These are phyloP conservation scores for Flueggea neowawraea DNA, from an alignment of 441 rosid genomes.

Conservation along the genomic window DNA sequence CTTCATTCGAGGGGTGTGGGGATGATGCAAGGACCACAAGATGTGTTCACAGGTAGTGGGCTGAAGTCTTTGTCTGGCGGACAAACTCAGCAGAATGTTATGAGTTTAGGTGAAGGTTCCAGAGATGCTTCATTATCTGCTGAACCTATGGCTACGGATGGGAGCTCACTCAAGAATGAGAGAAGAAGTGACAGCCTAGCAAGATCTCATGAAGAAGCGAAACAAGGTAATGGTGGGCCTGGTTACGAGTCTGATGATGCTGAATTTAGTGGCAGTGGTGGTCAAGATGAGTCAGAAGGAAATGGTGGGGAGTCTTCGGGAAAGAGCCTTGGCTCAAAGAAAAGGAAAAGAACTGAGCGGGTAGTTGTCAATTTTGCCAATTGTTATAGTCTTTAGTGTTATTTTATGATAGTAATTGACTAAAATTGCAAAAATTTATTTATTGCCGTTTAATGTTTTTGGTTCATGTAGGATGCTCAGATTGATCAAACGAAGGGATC, in stretches of 20 bases:
- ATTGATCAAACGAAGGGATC: constrained; percentile 41
- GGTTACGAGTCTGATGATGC: constrained; percentile 82
- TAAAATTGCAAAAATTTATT: not conserved
- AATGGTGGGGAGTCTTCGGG: constrained; percentile 50
- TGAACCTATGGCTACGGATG: constrained; percentile 38
- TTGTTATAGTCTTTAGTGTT: constrained; percentile 4
- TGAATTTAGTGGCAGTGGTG: constrained; percentile 71
- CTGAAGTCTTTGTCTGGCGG: constrained; percentile 36
- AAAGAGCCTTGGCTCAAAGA: constrained; percentile 50
- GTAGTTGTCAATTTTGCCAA: constrained; percentile 27
- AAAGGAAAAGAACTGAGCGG: constrained; percentile 76
- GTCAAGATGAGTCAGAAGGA: constrained; percentile 51
- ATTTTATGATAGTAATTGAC: not conserved
- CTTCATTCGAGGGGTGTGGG: constrained; percentile 50
- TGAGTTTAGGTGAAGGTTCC: constrained; percentile 46
- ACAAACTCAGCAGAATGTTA: constrained; percentile 44
- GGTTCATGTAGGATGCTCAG: constrained; percentile 42
- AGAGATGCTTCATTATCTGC: constrained; percentile 41
- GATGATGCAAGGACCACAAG: constrained; percentile 49
- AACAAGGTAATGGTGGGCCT: constrained; percentile 63
- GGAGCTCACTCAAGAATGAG: constrained; percentile 42
- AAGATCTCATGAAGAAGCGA: constrained; percentile 51
- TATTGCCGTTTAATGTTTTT: constrained; percentile 2
- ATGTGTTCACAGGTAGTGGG: constrained; percentile 32
- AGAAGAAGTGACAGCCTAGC: constrained; percentile 43